Evolutionary conservation across 495 filamentous ascomycete species (phyloP).

Genomic region (Hypoxylon lienhwacheense): DNA sequence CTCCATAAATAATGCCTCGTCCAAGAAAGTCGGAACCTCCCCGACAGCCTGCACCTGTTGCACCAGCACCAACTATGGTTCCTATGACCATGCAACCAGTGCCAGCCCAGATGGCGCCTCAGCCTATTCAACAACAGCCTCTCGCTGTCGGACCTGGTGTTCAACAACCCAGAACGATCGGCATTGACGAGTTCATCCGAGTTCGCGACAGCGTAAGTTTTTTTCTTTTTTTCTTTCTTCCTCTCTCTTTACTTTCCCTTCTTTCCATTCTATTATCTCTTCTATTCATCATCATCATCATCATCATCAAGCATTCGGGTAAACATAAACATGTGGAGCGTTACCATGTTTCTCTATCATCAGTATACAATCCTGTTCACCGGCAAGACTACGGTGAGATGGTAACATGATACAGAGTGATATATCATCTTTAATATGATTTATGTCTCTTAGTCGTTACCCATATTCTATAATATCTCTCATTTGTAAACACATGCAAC

Average conservation of each 20-base stretch:
- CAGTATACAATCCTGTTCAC: too few species aligned
- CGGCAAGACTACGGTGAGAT: too few species aligned
- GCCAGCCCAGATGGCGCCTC: constrained; percentile 28
- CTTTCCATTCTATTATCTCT: too few species aligned
- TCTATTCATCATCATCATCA: not conserved
- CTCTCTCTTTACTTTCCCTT: not conserved
- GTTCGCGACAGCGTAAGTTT: constrained; percentile 55
- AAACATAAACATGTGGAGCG: too few species aligned
- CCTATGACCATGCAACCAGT: constrained; percentile 36
- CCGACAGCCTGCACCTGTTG: constrained; percentile 40
- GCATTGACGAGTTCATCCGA: constrained; percentile 52
- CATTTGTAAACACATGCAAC: too few species aligned
- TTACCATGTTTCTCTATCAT: too few species aligned
- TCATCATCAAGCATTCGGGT: too few species aligned
- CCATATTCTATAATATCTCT: too few species aligned
- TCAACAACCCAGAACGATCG: constrained; percentile 46
- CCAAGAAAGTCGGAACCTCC: constrained; percentile 54
- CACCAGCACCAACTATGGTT: constrained; percentile 36
- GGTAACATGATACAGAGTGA: too few species aligned
- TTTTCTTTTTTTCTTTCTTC: constrained; percentile 18
- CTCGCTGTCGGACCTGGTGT: constrained; percentile 30
- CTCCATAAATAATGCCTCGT: constrained; percentile 45
- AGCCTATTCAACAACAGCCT: constrained; percentile 37
- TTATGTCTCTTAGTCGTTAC: too few species aligned
- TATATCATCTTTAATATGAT: too few species aligned